phyloP scores from a whole-genome alignment of 2,329 filamentous ascomycete genomes.

The Clonostachys rhizophaga region DNA sequence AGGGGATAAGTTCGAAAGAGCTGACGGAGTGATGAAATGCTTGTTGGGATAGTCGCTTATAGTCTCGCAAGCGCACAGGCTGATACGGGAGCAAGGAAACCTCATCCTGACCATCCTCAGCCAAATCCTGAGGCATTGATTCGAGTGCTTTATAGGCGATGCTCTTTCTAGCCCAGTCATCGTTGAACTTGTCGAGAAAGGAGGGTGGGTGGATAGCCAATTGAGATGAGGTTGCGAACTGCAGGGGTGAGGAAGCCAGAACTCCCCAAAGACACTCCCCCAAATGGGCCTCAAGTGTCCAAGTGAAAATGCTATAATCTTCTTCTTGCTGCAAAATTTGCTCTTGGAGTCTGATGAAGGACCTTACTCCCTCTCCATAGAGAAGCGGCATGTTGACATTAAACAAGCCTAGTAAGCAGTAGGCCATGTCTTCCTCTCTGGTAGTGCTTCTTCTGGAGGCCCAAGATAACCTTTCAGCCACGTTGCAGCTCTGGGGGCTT shows the following conservation, averaged over 20 bases:
- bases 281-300: neutral
- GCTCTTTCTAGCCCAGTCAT: neutral
- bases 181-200: no score
- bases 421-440: conserved; percentile 10
- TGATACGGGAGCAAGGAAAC: neutral
- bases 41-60: no score
- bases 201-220: neutral
- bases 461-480: conserved; percentile 6
- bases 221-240: neutral
- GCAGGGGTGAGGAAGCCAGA: neutral
- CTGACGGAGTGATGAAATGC: no score
- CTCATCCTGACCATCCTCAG: neutral
- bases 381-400: conserved; percentile 12
- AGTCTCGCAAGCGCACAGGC: neutral
- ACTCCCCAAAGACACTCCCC: neutral
- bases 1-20: neutral
- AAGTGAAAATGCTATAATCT: conserved; percentile 6
- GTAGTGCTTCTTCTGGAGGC: conserved; percentile 8
- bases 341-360: conserved; percentile 10
- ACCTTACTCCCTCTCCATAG: conserved; percentile 9
- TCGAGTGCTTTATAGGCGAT: neutral
- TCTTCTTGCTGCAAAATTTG: conserved; percentile 5
- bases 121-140: neutral
- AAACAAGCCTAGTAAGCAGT: conserved; percentile 13
- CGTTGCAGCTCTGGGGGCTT: neutral